These are phyloP conservation scores for Saturnispora hagleri DNA, from an alignment of 805 yeast genomes.

Conservation along the genomic window DNA sequence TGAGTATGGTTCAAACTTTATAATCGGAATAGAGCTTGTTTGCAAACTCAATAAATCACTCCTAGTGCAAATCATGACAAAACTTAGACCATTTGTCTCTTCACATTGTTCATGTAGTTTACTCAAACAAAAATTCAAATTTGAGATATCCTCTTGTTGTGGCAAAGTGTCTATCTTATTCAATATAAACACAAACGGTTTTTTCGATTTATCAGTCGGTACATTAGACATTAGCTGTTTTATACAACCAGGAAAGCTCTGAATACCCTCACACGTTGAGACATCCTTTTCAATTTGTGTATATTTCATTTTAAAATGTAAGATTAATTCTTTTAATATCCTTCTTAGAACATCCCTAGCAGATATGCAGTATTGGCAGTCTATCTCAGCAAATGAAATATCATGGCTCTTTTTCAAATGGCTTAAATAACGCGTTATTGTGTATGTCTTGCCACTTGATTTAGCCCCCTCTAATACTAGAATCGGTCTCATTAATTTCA, in stretches of 20 bases:
- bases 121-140: conserved; percentile 32
- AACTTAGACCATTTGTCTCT: conserved; percentile 22
- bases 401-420: conserved; percentile 13
- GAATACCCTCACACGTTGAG: conserved; percentile 31
- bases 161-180: conserved; percentile 37
- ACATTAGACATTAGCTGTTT: conserved; percentile 26
- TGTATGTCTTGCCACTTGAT: conserved; percentile 40
- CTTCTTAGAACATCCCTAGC: conserved; percentile 33
- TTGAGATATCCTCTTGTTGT: conserved; percentile 28
- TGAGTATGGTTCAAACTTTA: conserved; percentile 32
- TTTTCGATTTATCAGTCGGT: conserved; percentile 1
- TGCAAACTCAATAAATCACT: conserved; percentile 31
- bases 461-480: conserved; percentile 40
- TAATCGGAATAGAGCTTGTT: conserved; percentile 33
- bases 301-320: conserved; percentile 6
- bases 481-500: conserved; percentile 26
- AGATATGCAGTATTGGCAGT: conserved; percentile 39
- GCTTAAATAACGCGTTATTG: conserved; percentile 27
- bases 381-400: conserved; percentile 26
- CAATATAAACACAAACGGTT: conserved; percentile 36
- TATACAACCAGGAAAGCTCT: conserved; percentile 32
- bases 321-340: conserved; percentile 24
- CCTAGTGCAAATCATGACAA: conserved; percentile 34
- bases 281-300: conserved; percentile 6
- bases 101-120: conserved; percentile 36